phyloP scores from a whole-genome alignment of 306 rosid genomes.

The Betula pendula region DNA sequence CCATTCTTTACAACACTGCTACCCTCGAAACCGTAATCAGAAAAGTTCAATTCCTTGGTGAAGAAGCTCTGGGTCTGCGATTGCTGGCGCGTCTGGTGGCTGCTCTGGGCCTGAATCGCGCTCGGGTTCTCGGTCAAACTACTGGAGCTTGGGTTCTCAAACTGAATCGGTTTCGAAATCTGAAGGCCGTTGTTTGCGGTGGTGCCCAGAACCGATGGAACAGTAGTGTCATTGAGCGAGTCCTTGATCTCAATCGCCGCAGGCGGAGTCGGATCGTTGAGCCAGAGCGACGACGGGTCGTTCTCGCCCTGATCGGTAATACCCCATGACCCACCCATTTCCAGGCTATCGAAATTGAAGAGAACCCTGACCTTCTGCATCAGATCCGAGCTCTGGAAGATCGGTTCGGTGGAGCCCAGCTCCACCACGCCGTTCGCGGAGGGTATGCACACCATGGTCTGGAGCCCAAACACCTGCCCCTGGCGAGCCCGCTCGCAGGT shows the following conservation, averaged over 20 bases:
- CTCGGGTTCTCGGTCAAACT: conserved; percentile 62
- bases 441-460: conserved; percentile 77
- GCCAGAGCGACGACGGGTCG: conserved; percentile 84
- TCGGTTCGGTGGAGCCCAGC: conserved; percentile 75
- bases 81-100: conserved; percentile 28
- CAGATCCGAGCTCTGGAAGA: conserved; percentile 70
- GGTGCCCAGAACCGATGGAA: conserved; percentile 27
- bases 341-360: conserved; percentile 71
- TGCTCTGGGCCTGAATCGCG: conserved; percentile 38
- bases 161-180: conserved; percentile 43
- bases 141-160: conserved; percentile 63
- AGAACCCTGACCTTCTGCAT: conserved; percentile 66
- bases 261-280: conserved; percentile 44
- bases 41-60: conserved; percentile 62
- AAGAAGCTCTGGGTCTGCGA: conserved; percentile 59
- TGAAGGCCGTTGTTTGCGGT: conserved; percentile 22
- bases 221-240: conserved; percentile 30
- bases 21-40: conserved; percentile 54
- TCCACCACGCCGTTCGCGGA: conserved; percentile 80
- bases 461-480: conserved; percentile 62
- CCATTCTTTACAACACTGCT: conserved; percentile 43
- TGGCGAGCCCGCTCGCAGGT: conserved; percentile 75
- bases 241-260: conserved; percentile 53
- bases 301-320: conserved; percentile 69
- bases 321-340: conserved; percentile 67